Evolutionary conservation across 2,329 filamentous ascomycete genomes (phyloP), one percentile per base, ranked within the genome.

Genomic region (Zymoseptoria brevis): DNA sequence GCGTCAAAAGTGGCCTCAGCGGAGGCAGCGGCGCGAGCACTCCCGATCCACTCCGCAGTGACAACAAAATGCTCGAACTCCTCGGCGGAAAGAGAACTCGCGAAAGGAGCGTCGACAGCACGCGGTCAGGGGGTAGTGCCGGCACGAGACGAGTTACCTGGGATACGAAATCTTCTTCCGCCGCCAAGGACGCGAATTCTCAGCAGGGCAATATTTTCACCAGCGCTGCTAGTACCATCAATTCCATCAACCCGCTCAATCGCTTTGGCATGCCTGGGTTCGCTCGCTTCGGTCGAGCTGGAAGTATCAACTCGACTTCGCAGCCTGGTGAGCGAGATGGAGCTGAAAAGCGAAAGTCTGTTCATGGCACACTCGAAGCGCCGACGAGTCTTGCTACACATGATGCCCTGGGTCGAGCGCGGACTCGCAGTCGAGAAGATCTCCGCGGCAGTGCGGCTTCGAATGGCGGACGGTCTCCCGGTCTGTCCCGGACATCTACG

Each of bases 31-130:
- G 66, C 50, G 69, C 70, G 8, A 58, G 62, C 21, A 56, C 66
- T 22, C 67, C 68, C 19, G 72, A 73, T 56, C 70, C 72, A 1
- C 62, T 71, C 1, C 59, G 55, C 30, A 73, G 77, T 5, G 86
- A 89, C 51, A 87, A 89, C 63, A 87, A 82, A 64, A 76, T 93
- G 56, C 76, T 90, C 3, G 86, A 84, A 56, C 77, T 94, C 8
- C 86, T 95, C 50, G 85, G 83, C 35, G 89, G 89, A 24, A 83
- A 81, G 60, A 72, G 69, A 48, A 73, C 79, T 11, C 83, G 90
- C 49, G 91, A 96, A 59, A 83, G 84, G 64, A 95, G 89, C 69
- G 82, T 82, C 6, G 91, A 96, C 68, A 95, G 89, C 67, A 76
- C 79, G 13, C 79, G 81, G 56, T 90, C 87, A 65, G 81, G 77